Conservation (phyloP, 2,329 filamentous ascomycete species). For the Phoma herbarum region DNA sequence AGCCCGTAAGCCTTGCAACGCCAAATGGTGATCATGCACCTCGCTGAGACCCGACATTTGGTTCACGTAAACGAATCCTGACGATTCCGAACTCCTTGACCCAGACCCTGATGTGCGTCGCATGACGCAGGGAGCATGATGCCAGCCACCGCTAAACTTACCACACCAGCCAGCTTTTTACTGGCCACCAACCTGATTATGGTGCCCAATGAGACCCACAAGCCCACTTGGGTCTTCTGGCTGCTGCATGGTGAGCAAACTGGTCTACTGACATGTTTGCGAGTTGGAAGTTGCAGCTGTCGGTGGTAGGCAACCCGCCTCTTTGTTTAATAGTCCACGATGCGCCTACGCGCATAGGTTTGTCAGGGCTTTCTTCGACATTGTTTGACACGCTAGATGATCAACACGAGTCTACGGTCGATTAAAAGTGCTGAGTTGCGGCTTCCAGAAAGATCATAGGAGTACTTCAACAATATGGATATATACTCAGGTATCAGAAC, state of each 20-base stretch:
- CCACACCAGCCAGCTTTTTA: conserved; percentile 25
- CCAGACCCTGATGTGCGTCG: conserved; percentile 7
- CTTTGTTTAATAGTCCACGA: conserved; percentile 31
- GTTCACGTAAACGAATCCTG: conserved; percentile 13
- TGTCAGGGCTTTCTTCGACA: conserved; percentile 24
- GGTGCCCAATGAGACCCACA: conserved; percentile 29
- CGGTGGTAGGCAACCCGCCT: conserved; percentile 33
- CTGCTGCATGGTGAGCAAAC: conserved; percentile 28
- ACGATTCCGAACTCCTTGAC: conserved; percentile 12
- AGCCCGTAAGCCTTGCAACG: conserved; percentile 27
- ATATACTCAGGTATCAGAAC: conserved; percentile 11
- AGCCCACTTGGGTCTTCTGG: conserved; percentile 22
- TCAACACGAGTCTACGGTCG: conserved; percentile 14
- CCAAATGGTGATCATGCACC: conserved; percentile 15
- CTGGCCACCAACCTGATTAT: conserved; percentile 20
- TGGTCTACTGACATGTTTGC: conserved; percentile 27
- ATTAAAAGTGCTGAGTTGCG: not conserved
- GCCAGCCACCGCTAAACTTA: conserved; percentile 26
- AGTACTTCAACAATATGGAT: not conserved
- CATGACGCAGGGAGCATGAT: conserved; percentile 26
- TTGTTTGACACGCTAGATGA: conserved; percentile 23
- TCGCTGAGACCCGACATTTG: conserved; percentile 6
- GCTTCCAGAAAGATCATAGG: conserved; percentile 9
- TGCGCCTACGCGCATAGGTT: conserved; percentile 27
- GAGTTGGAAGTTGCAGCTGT: conserved; percentile 20